Evolutionary conservation across 2,329 filamentous ascomycete species (phyloP), one percentile per base, ranked within the genome.

Genomic region (Apiospora arundinis): DNA sequence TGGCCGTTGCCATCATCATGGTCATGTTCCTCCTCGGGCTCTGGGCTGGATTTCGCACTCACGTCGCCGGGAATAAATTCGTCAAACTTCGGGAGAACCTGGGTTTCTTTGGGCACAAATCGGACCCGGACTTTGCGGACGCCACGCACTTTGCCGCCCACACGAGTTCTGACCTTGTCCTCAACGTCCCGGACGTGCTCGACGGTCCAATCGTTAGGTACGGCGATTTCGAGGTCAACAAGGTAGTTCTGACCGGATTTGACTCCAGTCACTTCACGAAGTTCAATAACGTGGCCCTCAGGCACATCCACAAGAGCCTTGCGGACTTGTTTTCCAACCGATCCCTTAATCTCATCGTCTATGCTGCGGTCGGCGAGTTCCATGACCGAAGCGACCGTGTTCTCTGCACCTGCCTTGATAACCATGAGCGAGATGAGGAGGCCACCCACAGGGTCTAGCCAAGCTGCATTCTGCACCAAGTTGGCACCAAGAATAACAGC

Each of bases 171-270:
- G 46, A 98, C 87, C 2, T 86, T 84, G 46, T 92, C 89, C 81
- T 99, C 96, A 18, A 97, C 85, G 21, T 87, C 83, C 48, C 90
- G 86, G 9, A 92, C 89, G 70, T 92, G 89, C 69, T 91, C 89
- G 7, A 99, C 85, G 0, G 92, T 92, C 92, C 93, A 97, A 45
- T 85, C 84, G 28, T 87, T 88, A 0, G 95, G 94, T 21, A 97
- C 93, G 1, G 90, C 92, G 73, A 98, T 83, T 81, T 97, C 95
- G 9, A 99, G 82, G 76, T 98, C 96, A 76, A 98, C 91, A 42
- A 98, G 86, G 80, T 97, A 98, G 83, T 98, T 99, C 82, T 98
- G 96, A 42, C 96, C 96, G 4, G 94, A 96, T 83, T 99, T 99
- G 82, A 97, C 89, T 70, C 96, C 96, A 74, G 94, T 93, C 3